Base-by-base conservation (phyloP, 228 moss, liverwort and hornwort species). In the Sphagnum magellanicum region DNA sequence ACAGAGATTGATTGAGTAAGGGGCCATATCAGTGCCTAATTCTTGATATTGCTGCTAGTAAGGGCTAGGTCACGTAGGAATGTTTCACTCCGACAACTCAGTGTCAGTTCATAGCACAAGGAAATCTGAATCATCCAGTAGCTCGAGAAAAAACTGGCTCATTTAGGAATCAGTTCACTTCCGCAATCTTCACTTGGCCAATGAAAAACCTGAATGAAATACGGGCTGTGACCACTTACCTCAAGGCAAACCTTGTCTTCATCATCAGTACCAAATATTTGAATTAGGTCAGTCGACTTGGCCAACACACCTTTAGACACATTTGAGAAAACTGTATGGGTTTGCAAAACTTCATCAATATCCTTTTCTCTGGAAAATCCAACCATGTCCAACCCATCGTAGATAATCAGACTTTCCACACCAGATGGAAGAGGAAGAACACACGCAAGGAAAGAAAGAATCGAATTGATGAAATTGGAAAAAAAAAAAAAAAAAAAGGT, bases 341-440 rank as follows among this genome's bases (percentile, higher is more conserved):
- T 98, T 81, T 98, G 98, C 79, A 98, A 65, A 52, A 98, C 98
- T 78, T 98, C 98, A 50, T 98, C 98, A 64, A 98, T 92, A 51
- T 98, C 98, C 82, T 94, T 98, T 73, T 98, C 98, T 76, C 97
- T 97, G 79, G 51, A 68, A 32, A 64, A 67, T 53, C 16, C 53
- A 65, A 60, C 67, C 55, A 55, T 55, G 55, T 55, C 55, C 1
- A 55, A 8, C 55, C 55, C 55, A 55, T 55, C 1, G 8, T 12
- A 55, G 8, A 12, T 12, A 55, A 55, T 55, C 12, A 8, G 12
- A 12, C 3, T 55, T 55, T 55, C 55, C 12, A 8, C 9, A 55
- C 55, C 8, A 68, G 4, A 52, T 12, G 9, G 8, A 0, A 55
- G 55, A 12, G 55, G 8, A 55, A 55, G 55, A 12, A 55, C 55